Conservation (phyloP, 2,329 filamentous ascomycete species). For the Fusarium compactum region DNA sequence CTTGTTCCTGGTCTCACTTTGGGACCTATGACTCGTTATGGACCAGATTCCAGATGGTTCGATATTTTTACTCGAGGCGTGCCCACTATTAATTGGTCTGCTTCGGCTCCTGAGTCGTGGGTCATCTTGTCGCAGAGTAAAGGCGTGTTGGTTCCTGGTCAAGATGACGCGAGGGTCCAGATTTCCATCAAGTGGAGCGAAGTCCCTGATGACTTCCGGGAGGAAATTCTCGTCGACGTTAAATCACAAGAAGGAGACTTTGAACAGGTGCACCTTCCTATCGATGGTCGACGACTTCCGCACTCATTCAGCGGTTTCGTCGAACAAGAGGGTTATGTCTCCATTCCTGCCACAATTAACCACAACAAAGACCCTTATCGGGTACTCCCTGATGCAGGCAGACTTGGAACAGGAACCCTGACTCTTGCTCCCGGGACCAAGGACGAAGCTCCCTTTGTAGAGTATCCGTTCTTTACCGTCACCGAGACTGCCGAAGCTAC, state of each 20-base stretch:
- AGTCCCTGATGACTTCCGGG: conserved; percentile 54
- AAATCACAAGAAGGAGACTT: conserved; percentile 53
- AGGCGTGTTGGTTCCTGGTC: conserved; percentile 61
- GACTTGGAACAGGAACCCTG: conserved; percentile 24
- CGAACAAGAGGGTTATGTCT: conserved; percentile 66
- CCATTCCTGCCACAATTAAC: conserved; percentile 28
- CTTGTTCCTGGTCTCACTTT: conserved; percentile 71
- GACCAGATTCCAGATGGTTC: conserved; percentile 67
- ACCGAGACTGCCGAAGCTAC: neutral
- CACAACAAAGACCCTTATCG: conserved; percentile 7
- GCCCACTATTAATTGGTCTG: conserved; percentile 63
- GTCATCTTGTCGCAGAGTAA: conserved; percentile 62
- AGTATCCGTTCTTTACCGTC: conserved; percentile 33
- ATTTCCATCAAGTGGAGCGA: conserved; percentile 49
- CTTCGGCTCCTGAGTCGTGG: conserved; percentile 62
- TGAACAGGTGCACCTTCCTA: conserved; percentile 66
- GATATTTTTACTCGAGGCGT: conserved; percentile 73
- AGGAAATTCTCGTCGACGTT: conserved; percentile 47
- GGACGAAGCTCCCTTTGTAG: neutral
- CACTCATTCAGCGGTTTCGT: conserved; percentile 66
- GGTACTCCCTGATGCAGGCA: conserved; percentile 26
- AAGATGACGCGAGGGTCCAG: conserved; percentile 30
- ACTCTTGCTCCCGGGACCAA: neutral
- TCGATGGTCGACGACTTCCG: conserved; percentile 62
- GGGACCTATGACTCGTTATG: conserved; percentile 69